Base-by-base conservation (phyloP, 805 yeast species). In the Hanseniaspora taiwanica region DNA sequence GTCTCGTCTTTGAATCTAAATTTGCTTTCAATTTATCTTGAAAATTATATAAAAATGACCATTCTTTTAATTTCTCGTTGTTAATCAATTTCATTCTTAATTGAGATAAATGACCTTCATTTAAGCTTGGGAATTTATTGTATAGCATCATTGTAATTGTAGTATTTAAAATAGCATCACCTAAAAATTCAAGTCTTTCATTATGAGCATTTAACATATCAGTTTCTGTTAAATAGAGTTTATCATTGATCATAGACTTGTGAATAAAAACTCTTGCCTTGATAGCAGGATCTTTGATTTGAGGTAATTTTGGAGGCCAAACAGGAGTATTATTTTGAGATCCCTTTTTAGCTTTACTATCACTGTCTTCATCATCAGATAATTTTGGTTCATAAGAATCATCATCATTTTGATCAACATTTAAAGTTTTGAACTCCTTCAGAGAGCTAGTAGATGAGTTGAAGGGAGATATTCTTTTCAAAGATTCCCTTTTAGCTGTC, bases 111-210 rank as follows among this genome's bases (percentile, higher is more conserved):
- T 75, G 78, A 27, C 97, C 97, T 65, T 91, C 97, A 19, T 75
- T 64, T 35, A 77, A 78, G 35, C 67, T 60, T 0, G 93, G 91
- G 49, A 79, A 81, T 41, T 69, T 59, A 21, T 72, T 66, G 50
- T 69, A 85, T 14, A 84, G 65, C 33, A 87, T 67, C 43, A 71
- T 63, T 0, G 96, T 79, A 40, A 81, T 76, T n/a, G 78, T 64
- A 40, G 71, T 71, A 53, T 83, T 81, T 44, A 89, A 62, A 17
- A 85, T 72, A 1, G 96, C 77, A 61, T 89, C 97, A 13, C 97
- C 97, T 35, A 84, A 63, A 53, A 85, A 89, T 62, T 89, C 97
- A 18, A 86, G 64, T 38, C 96, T 68, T 64, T 87, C 96, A 56
- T 89, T 83, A 50, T 84, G 87, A 2, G 77, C 63, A 39, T 68